Evolutionary conservation across 495 filamentous ascomycete species (phyloP).

Genomic region (Penicillium tannophilum): DNA sequence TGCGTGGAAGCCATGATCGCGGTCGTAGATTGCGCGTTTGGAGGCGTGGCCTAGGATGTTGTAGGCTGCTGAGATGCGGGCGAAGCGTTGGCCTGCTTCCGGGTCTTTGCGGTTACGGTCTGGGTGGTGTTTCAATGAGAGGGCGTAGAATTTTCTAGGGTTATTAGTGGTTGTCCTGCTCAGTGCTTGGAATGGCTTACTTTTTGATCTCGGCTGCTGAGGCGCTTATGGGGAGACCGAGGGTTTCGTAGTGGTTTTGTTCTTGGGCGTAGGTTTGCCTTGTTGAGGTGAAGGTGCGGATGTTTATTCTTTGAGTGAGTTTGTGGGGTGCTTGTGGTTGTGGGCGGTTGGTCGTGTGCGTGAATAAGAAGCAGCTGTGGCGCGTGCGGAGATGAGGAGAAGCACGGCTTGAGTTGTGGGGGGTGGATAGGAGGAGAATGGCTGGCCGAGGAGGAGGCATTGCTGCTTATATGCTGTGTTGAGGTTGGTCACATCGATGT

Average conservation of each 20-base stretch:
- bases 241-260: slow-evolving; percentile 74
- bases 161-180: not conserved
- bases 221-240: slow-evolving; percentile 71
- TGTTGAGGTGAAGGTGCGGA: slow-evolving; percentile 45
- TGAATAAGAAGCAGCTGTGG: slow-evolving; percentile 5
- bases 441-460: slow-evolving; percentile 23
- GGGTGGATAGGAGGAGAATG: slow-evolving; percentile 6
- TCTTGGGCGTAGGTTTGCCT: slow-evolving; percentile 41
- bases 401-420: slow-evolving; percentile 1
- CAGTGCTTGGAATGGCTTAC: slow-evolving; percentile 39
- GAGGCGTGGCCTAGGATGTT: slow-evolving; percentile 67
- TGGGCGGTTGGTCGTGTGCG: slow-evolving; percentile 18
- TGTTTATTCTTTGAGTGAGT: not conserved
- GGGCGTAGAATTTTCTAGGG: slow-evolving; percentile 75
- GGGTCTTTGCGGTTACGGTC: slow-evolving; percentile 84
- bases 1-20: slow-evolving; percentile 51
- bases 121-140: slow-evolving; percentile 92
- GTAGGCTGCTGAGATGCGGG: slow-evolving; percentile 86
- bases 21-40: slow-evolving; percentile 80
- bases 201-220: slow-evolving; percentile 81
- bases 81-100: slow-evolving; percentile 73
- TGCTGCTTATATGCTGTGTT: slow-evolving; percentile 2
- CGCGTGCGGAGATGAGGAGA: slow-evolving; percentile 6
- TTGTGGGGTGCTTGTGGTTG: slow-evolving; percentile 1
- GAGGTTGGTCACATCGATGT: slow-evolving; percentile 1